phyloP scores from a whole-genome alignment of 78 protist genomes.

The Chrysochromulina parva region DNA sequence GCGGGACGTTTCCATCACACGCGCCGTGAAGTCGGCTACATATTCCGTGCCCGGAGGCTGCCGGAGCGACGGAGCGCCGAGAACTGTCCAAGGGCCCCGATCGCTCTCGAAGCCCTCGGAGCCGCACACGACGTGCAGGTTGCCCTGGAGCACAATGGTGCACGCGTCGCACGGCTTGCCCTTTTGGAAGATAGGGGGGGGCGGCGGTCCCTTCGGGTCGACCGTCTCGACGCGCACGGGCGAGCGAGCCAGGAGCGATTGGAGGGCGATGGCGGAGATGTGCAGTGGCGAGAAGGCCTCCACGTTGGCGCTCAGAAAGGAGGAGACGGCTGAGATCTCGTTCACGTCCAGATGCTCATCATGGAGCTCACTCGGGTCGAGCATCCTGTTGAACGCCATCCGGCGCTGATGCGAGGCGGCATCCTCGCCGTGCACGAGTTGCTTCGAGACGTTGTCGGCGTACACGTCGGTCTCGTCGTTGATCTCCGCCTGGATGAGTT shows the following conservation, averaged over 20 bases:
- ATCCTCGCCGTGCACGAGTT: not conserved
- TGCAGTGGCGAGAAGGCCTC: not conserved
- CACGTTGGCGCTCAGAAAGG: not conserved
- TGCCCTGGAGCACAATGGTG: constrained; percentile 62
- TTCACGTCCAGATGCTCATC: not conserved
- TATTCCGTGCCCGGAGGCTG: not conserved
- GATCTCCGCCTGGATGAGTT: constrained; percentile 62
- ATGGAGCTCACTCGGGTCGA: not conserved
- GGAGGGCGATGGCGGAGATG: not conserved
- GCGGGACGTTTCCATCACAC: not conserved
- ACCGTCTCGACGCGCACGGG: not conserved
- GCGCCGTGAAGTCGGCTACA: not conserved
- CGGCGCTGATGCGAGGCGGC: not conserved
- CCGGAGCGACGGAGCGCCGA: not conserved
- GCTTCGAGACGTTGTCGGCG: not conserved
- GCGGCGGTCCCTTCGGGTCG: not conserved
- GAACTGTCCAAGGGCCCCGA: constrained; percentile 58
- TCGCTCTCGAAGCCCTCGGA: constrained; percentile 64
- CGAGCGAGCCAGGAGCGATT: not conserved
- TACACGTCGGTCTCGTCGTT: constrained; percentile 80
- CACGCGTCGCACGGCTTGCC: constrained; percentile 30
- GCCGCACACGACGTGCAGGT: constrained; percentile 63
- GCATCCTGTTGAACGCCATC: not conserved
- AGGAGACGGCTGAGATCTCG: not conserved
- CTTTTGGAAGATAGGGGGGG: constrained; percentile 27